These are phyloP conservation scores for Lentithecium fluviatile DNA, from an alignment of 495 filamentous ascomycete species.

Conservation along the genomic window DNA sequence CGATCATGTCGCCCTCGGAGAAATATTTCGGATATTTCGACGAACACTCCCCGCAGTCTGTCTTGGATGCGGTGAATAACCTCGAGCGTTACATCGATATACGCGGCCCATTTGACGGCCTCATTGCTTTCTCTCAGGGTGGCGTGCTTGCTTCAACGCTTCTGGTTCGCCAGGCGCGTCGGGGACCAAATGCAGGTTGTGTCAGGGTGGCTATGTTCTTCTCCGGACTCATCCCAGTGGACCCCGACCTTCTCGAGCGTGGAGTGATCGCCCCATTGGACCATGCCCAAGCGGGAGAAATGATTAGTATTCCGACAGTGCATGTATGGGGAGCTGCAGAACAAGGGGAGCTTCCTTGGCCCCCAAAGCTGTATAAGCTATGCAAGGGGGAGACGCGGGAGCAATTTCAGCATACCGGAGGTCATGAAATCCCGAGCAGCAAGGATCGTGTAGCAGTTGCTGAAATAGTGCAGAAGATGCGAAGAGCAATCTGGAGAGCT, in stretches of 20 bases:
- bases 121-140: constrained; percentile 43
- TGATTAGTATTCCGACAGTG: constrained; percentile 38
- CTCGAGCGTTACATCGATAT: constrained; percentile 31
- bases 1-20: constrained; percentile 15
- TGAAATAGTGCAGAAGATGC: constrained; percentile 23
- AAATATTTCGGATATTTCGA: constrained; percentile 34
- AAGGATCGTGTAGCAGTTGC: constrained; percentile 28
- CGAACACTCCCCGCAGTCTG: constrained; percentile 10
- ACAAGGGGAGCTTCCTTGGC: background rate
- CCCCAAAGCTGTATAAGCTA: constrained; percentile 10
- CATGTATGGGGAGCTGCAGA: constrained; percentile 43
- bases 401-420: constrained; percentile 35
- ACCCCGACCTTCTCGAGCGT: constrained; percentile 17
- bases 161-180: constrained; percentile 20
- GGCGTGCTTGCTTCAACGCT: constrained; percentile 33
- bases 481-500: constrained; percentile 26
- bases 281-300: background rate
- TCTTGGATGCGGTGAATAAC: constrained; percentile 29
- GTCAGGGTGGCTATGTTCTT: constrained; percentile 39
- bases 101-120: constrained; percentile 44
- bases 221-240: constrained; percentile 16
- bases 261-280: constrained; percentile 16
- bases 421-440: constrained; percentile 39
- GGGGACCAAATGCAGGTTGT: too few species aligned
- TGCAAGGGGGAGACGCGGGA: constrained; percentile 30